Conservation (phyloP, 176 grass and related monocot genomes). For the barley (Hordeum vulgare) region MorexV3_pseudomolecules_assembly NC_058521.1:264907464-264907963, state of each 20-base stretch:
- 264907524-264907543: neutral
- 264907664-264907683: conserved; percentile 13
- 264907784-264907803: conserved; percentile 58
- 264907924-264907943: too few species aligned
- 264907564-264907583: too few species aligned
- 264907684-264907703: conserved; percentile 87
- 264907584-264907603: too few species aligned
- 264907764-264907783: conserved; percentile 68
- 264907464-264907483: conserved; percentile 74
- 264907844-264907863: too few species aligned
- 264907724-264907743: conserved; percentile 82
- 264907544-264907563: neutral
- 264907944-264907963: too few species aligned
- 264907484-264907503: conserved; percentile 65
- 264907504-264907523: conserved; percentile 37
- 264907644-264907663: neutral
- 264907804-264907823: too few species aligned
- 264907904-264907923: too few species aligned
- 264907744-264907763: conserved; percentile 78
- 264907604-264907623: too few species aligned
- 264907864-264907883: too few species aligned
- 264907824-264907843: too few species aligned
- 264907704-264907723: conserved; percentile 83
- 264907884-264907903: too few species aligned
- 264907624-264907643: neutral